Conservation (phyloP, 164 flowering plant species). For the Platanus orientalis region DNA sequence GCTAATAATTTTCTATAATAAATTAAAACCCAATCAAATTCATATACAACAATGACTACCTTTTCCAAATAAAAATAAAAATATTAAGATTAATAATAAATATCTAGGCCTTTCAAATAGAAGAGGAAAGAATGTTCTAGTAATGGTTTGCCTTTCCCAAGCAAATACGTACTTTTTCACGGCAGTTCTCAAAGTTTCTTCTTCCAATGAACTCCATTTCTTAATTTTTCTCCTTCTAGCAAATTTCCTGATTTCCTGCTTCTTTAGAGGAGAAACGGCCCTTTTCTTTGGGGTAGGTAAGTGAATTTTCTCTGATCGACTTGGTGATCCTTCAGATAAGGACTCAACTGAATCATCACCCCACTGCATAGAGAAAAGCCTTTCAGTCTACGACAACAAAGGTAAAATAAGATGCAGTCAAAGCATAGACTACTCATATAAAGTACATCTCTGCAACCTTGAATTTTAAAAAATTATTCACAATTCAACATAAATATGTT, state of each 20-base stretch:
- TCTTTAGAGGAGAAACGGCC: conserved; percentile 48
- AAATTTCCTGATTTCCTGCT: conserved; percentile 17
- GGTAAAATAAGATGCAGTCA: background rate
- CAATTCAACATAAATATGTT: background rate
- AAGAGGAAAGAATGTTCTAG: no score
- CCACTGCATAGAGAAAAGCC: conserved; percentile 39
- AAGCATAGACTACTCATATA: background rate
- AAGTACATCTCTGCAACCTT: background rate
- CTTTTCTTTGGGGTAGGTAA: conserved; percentile 38
- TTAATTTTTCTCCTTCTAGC: conserved; percentile 38
- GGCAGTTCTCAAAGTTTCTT: conserved; percentile 59
- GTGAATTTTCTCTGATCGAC: conserved; percentile 15
- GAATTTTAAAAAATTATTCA: no score
- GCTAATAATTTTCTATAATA: background rate
- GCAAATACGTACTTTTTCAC: conserved; percentile 45
- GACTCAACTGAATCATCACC: conserved; percentile 38
- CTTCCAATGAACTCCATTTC: conserved; percentile 63
- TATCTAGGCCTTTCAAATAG: no score
- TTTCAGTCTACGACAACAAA: background rate
- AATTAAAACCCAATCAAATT: background rate
- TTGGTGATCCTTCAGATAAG: conserved; percentile 24
- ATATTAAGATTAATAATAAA: no score
- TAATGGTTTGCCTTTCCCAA: background rate
- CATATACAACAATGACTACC: no score
- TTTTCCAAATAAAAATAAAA: no score